Evolutionary conservation across 1,284 basidiomycete genomes (phyloP).

Genomic region (Fomitopsis pinicola): DNA sequence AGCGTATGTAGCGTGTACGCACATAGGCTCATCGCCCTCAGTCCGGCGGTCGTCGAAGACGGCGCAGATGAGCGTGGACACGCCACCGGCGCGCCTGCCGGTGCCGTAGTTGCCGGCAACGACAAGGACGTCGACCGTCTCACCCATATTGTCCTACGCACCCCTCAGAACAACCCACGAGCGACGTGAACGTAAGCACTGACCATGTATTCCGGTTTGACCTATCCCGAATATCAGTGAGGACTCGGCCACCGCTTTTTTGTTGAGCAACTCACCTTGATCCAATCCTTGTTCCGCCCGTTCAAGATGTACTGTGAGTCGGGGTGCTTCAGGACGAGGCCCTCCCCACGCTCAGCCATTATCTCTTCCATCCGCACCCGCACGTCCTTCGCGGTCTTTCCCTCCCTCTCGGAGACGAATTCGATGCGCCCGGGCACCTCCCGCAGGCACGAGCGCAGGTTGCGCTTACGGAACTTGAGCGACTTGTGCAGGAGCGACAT

Average conservation of each 20-base stretch:
- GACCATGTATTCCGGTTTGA: constrained; percentile 95
- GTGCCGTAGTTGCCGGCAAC: constrained; percentile 77
- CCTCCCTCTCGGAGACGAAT: constrained; percentile 66
- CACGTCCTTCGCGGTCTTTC: constrained; percentile 77
- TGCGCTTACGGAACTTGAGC: constrained; percentile 65
- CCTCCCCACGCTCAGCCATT: constrained; percentile 82
- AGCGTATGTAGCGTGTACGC: background rate
- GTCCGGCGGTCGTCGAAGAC: constrained; percentile 64
- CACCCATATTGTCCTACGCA: constrained; percentile 77
- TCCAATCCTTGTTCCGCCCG: constrained; percentile 85
- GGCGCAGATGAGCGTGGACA: constrained; percentile 75
- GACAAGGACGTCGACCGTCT: constrained; percentile 86
- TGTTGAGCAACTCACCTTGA: constrained; percentile 54
- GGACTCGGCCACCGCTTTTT: background rate
- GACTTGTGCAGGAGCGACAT: constrained; percentile 62
- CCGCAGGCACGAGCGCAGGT: constrained; percentile 57
- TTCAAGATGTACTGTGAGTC: constrained; percentile 78
- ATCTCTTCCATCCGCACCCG: constrained; percentile 75
- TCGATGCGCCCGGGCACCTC: constrained; percentile 77
- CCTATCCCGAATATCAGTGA: constrained; percentile 30
- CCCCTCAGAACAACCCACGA: background rate
- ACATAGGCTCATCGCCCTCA: constrained; percentile 64
- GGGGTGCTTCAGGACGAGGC: constrained; percentile 86
- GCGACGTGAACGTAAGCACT: constrained; percentile 12
- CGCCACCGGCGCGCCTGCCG: constrained; percentile 72